A percentile compares a stretch with the other conserved stretches of the same genome.
Evolutionary conservation across 768 basidiomycete genomes (phyloP).

Genomic region (Kwoniella dejecticola): DNA sequence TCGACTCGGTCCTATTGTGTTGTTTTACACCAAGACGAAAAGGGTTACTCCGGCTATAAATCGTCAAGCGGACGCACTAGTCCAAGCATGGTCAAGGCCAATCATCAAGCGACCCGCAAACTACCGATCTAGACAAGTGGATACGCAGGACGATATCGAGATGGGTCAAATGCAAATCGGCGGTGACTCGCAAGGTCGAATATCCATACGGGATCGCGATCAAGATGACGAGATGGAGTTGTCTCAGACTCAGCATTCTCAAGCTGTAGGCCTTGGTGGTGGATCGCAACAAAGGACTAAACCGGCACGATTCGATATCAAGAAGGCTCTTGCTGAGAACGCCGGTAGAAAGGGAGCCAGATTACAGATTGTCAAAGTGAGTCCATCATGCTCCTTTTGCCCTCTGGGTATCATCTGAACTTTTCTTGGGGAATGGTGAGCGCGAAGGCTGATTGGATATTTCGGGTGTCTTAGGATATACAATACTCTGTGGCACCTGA

Average conservation of each 20-base stretch:
- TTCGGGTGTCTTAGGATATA: slow-evolving; percentile 31
- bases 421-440: neutral
- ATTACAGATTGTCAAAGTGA: slow-evolving; percentile 34
- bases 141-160: slow-evolving; percentile 14
- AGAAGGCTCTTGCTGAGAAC: slow-evolving; percentile 40
- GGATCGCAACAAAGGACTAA: slow-evolving; percentile 8
- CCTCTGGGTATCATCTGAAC: neutral
- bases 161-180: neutral
- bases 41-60: slow-evolving; percentile 78
- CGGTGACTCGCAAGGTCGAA: slow-evolving; percentile 5
- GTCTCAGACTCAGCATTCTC: slow-evolving; percentile 7
- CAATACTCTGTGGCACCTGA: slow-evolving; percentile 47
- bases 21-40: slow-evolving; percentile 96
- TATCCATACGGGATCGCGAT: neutral
- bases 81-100: slow-evolving; percentile 59
- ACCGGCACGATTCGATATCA: slow-evolving; percentile 37
- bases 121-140: slow-evolving; percentile 25
- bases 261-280: slow-evolving; percentile 5
- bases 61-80: slow-evolving; percentile 80
- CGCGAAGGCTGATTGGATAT: neutral
- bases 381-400: neutral
- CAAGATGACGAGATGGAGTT: neutral
- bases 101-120: slow-evolving; percentile 49
- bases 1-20: slow-evolving; percentile 79
- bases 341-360: slow-evolving; percentile 43